Evolutionary conservation across 129 eudicot genomes (phyloP).

Genomic region (Calendula officinalis): DNA sequence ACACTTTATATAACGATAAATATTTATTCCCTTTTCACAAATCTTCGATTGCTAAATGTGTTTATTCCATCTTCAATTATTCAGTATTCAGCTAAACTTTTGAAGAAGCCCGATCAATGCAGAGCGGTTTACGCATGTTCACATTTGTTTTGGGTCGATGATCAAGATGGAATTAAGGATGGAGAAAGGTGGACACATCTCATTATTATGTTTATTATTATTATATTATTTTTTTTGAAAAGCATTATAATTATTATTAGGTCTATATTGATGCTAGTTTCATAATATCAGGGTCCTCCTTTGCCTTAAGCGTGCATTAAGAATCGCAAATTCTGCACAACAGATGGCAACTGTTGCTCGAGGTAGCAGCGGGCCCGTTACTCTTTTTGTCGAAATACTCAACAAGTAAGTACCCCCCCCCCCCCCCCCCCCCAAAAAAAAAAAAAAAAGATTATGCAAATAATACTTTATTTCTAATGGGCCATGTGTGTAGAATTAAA

Average conservation of each 20-base stretch:
- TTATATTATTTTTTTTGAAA: not conserved
- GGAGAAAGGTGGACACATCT: conserved; percentile 69
- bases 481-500: no score
- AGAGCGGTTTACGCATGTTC: conserved; percentile 99
- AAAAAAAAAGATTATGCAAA: no score
- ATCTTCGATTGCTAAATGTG: conserved; percentile 1
- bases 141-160: conserved; percentile 98
- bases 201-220: not conserved
- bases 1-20: not conserved
- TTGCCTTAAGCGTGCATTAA: conserved; percentile 89
- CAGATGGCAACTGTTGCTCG: conserved; percentile 99
- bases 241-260: not conserved
- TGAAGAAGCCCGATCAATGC: conserved; percentile 97
- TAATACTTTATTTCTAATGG: not conserved
- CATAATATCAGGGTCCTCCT: conserved; percentile 69
- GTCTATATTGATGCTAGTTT: not conserved
- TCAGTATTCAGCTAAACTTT: conserved; percentile 97
- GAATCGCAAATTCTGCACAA: conserved; percentile 99
- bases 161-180: conserved; percentile 93
- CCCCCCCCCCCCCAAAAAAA: not conserved
- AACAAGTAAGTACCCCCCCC: conserved; percentile 62
- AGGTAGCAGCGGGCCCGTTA: conserved; percentile 96
- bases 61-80: conserved; percentile 47
- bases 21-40: not conserved
- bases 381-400: conserved; percentile 91